A percentile compares a stretch with the other conserved stretches of the same genome.
phyloP scores from a whole-genome alignment of 2,329 filamentous ascomycete species.

The Trichoderma semiorbis region DNA sequence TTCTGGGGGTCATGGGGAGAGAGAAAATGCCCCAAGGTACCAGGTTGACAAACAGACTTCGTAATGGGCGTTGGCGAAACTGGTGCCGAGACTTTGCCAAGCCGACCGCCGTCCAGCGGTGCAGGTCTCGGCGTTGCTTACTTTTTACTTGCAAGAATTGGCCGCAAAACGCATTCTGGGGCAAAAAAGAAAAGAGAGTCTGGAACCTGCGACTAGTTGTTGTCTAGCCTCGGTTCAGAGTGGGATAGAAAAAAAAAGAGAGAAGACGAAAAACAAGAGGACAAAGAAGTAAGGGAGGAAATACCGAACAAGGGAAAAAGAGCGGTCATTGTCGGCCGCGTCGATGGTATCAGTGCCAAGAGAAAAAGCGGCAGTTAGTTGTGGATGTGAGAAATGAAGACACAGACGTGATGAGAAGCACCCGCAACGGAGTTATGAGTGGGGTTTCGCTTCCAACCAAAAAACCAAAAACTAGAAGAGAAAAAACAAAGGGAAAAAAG shows the following conservation, averaged over 20 bases:
- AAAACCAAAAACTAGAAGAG: not conserved
- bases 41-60: constrained; percentile 1
- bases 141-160: not conserved
- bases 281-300: not conserved
- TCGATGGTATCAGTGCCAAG: constrained; percentile 10
- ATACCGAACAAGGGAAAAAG: not conserved
- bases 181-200: not conserved
- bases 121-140: constrained; percentile 20
- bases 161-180: not conserved
- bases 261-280: not conserved
- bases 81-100: constrained; percentile 21
- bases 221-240: constrained; percentile 1
- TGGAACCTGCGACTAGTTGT: constrained; percentile 1
- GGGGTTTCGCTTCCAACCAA: not conserved
- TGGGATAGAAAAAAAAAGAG: not conserved
- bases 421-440: not conserved
- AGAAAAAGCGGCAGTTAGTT: constrained; percentile 8
- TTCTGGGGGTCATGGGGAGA: not conserved
- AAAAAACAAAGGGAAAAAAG: too few relatives aligned
- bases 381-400: constrained; percentile 11
- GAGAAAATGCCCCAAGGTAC: not conserved
- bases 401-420: not conserved
- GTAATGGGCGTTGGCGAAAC: constrained; percentile 16
- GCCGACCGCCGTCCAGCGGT: constrained; percentile 15
- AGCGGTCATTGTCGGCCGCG: not conserved